Conservation (phyloP, 148 eudicot genomes). For the Chenopodium formosanum region DNA sequence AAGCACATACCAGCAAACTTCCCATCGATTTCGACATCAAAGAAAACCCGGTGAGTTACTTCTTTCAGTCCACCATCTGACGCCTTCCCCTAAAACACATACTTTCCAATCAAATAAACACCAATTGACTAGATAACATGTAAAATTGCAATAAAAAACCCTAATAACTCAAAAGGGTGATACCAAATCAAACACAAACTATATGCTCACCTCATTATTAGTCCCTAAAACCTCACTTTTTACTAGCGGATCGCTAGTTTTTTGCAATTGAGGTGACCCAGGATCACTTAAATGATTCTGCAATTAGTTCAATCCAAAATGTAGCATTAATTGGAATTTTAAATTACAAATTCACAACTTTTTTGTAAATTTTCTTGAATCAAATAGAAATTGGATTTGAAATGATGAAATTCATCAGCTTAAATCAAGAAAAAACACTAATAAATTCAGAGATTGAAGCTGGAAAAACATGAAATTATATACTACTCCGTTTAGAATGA, state of each 20-base stretch:
- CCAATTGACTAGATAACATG: neutral
- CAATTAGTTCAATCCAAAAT: neutral
- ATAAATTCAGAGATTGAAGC: neutral
- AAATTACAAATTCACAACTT: neutral
- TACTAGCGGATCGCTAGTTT: conserved; percentile 19
- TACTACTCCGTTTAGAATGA: neutral
- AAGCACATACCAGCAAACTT: conserved; percentile 58
- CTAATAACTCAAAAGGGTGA: neutral
- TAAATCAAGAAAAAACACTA: neutral
- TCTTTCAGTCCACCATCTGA: conserved; percentile 41
- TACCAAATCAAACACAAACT: neutral
- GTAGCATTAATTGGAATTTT: neutral
- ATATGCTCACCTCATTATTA: conserved; percentile 35
- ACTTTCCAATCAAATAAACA: conserved; percentile 3
- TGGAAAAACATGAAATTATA: neutral
- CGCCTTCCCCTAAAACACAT: conserved; percentile 38
- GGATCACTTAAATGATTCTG: conserved; percentile 70
- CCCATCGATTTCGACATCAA: conserved; percentile 82
- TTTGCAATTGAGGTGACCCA: conserved; percentile 43
- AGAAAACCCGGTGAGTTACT: conserved; percentile 80
- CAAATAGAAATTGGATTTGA: neutral
- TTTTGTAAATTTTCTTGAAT: neutral
- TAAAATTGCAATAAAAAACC: neutral
- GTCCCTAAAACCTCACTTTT: conserved; percentile 10
- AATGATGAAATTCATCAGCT: neutral